Conservation (phyloP, 2,329 filamentous ascomycete species). For the Claviceps citrina region DNA sequence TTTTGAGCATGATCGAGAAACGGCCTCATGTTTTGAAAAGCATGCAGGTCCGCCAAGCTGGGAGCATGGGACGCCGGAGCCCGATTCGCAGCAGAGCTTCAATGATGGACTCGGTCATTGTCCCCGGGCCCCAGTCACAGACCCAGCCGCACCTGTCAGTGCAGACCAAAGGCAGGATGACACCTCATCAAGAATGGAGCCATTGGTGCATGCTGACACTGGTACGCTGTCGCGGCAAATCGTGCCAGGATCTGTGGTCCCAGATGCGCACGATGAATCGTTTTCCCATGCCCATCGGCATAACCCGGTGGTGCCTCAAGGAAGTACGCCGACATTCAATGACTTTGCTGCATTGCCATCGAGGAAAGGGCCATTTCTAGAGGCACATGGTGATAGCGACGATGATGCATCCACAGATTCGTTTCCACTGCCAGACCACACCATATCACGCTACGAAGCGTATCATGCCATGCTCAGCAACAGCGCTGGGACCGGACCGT, state of each 20-base stretch:
- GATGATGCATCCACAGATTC: neutral
- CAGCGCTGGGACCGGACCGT: slow-evolving; percentile 11
- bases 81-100: neutral
- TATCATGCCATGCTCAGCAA: slow-evolving; percentile 20
- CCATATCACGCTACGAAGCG: slow-evolving; percentile 16
- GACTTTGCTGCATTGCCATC: neutral
- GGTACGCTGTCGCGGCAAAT: too few species aligned
- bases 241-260: neutral
- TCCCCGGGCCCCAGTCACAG: neutral
- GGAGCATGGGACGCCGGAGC: neutral
- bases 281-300: neutral
- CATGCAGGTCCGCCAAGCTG: neutral
- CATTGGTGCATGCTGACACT: neutral
- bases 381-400: neutral
- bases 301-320: neutral
- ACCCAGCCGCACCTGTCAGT: neutral
- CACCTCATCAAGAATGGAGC: neutral
- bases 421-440: slow-evolving; percentile 7
- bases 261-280: neutral
- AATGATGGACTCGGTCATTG: neutral
- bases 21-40: slow-evolving; percentile 23
- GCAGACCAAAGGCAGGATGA: neutral
- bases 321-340: neutral
- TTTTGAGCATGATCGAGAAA: slow-evolving; percentile 52
- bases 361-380: neutral